Base-by-base conservation (phyloP, 495 filamentous ascomycete genomes). In the Xylaria castorea region DNA sequence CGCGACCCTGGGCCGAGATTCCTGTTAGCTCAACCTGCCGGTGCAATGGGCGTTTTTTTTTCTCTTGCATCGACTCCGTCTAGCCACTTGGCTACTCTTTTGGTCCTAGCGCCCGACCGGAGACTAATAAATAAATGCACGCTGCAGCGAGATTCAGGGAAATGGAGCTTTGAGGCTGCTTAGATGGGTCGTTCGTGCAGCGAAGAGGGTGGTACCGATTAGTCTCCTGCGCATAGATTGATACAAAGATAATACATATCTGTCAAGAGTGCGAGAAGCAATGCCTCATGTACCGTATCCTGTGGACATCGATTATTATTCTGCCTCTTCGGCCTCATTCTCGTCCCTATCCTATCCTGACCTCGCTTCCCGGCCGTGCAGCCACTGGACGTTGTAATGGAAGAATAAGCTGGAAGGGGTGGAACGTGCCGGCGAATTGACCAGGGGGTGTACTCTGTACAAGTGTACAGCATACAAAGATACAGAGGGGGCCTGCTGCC, bases 1-100 rank as follows among this genome's bases (percentile, higher is more conserved):
- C 78, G 78, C 78, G 78, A 80, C 78, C 76, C 76, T 80, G 78
- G 78, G 78, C 78, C 78, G 78, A 80, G 78, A 80, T 80, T 80
- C 78, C 78, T 76, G 78, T 72, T 79, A 80, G 76, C 75, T 78
- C 58, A 25, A 74, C 74, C 77, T 77, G 71, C 75, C 78, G 76
- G 78, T 76, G 76, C 78, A 80, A 78, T 78, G 75, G 76, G 77
- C 77, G 76, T 75, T 79, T 79, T 80, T 80, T 67, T 61, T 51
- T 60, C 63, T 60, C 51, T 51, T 50, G 38, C 61, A 46, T 55
- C 62, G 50, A 57, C 74, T 74, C 76, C 73, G 76, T 76, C 74
- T 73, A 78, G 74, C 71, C 63, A 73, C 71, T 57, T 57, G 64
- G 64, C 42, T 69, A 73, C 78, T 75, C 74, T 60, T 80, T 80